Conservation (phyloP, 2,329 filamentous ascomycete genomes). For the Aspergillus aculeatinus region DNA sequence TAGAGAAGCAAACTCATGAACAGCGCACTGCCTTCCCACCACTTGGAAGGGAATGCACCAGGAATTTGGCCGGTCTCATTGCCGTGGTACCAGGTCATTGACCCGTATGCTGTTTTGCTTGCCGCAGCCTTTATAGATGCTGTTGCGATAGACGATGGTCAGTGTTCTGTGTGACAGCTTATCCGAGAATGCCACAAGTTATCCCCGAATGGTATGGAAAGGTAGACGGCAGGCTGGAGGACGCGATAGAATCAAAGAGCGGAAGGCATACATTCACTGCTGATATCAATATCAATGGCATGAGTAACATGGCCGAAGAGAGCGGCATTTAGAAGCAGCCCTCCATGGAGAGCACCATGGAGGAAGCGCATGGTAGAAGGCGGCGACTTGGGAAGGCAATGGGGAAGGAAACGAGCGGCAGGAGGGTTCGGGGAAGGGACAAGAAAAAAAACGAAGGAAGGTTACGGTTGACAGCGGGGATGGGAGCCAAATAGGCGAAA, state of each 20-base stretch:
- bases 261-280: slow-evolving; percentile 24
- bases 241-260: neutral
- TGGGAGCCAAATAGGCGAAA: neutral
- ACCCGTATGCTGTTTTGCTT: slow-evolving; percentile 44
- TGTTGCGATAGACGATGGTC: slow-evolving; percentile 5
- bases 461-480: slow-evolving; percentile 1
- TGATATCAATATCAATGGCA: slow-evolving; percentile 30
- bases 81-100: slow-evolving; percentile 55
- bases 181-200: too few relatives aligned
- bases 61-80: slow-evolving; percentile 52
- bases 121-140: slow-evolving; percentile 48
- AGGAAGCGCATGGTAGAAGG: slow-evolving; percentile 2
- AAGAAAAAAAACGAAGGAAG: neutral
- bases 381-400: neutral
- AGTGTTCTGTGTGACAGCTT: neutral
- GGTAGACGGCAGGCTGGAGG: neutral
- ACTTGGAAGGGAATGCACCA: slow-evolving; percentile 66
- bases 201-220: neutral
- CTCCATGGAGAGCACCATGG: slow-evolving; percentile 5
- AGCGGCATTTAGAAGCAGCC: slow-evolving; percentile 7
- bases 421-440: neutral
- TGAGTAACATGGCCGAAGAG: slow-evolving; percentile 3
- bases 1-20: slow-evolving; percentile 70
- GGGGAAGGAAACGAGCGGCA: neutral
- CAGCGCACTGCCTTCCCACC: slow-evolving; percentile 71